A percentile compares a stretch with the other conserved stretches of the same genome.
Evolutionary conservation across 257 asterid species (phyloP).

Genomic region (Scutellaria barbata): DNA sequence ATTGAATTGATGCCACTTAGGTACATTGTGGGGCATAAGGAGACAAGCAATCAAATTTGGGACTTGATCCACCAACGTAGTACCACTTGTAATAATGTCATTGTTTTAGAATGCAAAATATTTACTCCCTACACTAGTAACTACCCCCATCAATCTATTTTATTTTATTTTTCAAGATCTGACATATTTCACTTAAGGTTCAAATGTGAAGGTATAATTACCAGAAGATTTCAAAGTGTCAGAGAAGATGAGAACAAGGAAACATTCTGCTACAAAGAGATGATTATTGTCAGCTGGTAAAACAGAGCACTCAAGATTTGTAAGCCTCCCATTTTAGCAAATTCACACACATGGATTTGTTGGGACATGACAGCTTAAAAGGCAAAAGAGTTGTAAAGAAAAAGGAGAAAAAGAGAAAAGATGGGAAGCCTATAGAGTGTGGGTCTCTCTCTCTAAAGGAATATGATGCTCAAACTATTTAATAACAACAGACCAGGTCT

Average conservation of each 20-base stretch:
- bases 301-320: conserved; percentile 7
- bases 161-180: no score
- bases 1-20: background rate
- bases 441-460: conserved; percentile 11
- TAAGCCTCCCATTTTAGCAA: background rate
- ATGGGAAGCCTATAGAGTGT: conserved; percentile 8
- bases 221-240: background rate
- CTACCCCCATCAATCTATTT: no score
- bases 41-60: background rate
- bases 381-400: conserved; percentile 27
- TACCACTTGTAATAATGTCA: no score
- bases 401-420: conserved; percentile 25
- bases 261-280: background rate
- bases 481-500: background rate
- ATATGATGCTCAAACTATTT: conserved; percentile 38
- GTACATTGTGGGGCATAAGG: conserved; percentile 10
- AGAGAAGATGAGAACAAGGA: background rate
- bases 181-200: no score
- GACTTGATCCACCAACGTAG: no score
- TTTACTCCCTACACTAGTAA: no score
- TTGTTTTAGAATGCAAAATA: no score
- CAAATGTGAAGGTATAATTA: no score
- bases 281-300: background rate
- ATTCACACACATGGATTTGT: conserved; percentile 24
- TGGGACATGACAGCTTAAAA: conserved; percentile 28